Conservation (phyloP, 23 red algal genomes). For the Pyropia haitanensis region DNA sequence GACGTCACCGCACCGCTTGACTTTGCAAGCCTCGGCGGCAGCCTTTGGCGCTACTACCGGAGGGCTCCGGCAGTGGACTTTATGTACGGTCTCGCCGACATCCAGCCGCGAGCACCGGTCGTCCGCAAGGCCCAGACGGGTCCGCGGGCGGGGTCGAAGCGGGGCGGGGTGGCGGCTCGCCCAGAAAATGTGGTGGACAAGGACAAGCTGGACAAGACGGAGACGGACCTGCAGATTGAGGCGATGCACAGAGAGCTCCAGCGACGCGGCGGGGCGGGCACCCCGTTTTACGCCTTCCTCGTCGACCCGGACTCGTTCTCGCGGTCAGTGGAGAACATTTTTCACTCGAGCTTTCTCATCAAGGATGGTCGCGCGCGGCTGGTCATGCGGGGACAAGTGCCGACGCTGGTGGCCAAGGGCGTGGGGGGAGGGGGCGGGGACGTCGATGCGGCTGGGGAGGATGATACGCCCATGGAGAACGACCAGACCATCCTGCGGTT, state of each 20-base stretch:
- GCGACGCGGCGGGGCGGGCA: slow-evolving; percentile 10
- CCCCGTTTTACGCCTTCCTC: slow-evolving; percentile 49
- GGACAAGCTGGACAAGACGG: slow-evolving; percentile 44
- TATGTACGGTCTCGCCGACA: slow-evolving; percentile 28
- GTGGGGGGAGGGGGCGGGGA: slow-evolving; percentile 6
- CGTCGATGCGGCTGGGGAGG: background rate
- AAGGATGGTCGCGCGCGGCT: slow-evolving; percentile 59
- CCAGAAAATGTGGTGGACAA: slow-evolving; percentile 22
- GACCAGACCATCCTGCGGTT: slow-evolving; percentile 42
- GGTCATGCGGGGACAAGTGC: slow-evolving; percentile 25
- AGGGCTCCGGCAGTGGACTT: slow-evolving; percentile 18
- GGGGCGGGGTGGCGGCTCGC: slow-evolving; percentile 4
- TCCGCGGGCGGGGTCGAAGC: slow-evolving; percentile 8
- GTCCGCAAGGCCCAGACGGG: slow-evolving; percentile 5
- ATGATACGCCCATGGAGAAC: background rate
- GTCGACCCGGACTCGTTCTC: slow-evolving; percentile 67
- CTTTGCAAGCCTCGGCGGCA: slow-evolving; percentile 41
- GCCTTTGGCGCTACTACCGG: slow-evolving; percentile 22
- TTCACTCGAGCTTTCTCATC: slow-evolving; percentile 86
- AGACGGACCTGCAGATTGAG: slow-evolving; percentile 64
- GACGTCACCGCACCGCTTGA: slow-evolving; percentile 22
- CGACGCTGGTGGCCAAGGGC: slow-evolving; percentile 20
- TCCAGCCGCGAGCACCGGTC: slow-evolving; percentile 16
- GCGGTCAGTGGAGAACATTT: slow-evolving; percentile 78
- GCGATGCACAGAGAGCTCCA: slow-evolving; percentile 51